Conservation (phyloP, 768 basidiomycete genomes). For the Suillus spraguei region DNA sequence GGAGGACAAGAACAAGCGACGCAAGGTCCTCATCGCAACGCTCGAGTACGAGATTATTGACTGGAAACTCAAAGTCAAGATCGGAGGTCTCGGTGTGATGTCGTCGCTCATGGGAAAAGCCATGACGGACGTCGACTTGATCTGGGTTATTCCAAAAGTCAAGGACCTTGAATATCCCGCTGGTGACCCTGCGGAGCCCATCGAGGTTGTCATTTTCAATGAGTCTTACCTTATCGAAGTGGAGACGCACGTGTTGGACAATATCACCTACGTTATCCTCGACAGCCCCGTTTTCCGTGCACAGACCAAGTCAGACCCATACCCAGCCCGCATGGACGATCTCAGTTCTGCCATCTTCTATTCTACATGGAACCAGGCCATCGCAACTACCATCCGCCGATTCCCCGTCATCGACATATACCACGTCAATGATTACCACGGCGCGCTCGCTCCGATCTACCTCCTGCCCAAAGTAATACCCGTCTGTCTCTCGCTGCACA, state of each 20-base stretch:
- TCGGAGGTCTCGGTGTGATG: conserved; percentile 98
- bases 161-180: conserved; percentile 92
- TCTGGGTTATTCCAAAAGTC: conserved; percentile 95
- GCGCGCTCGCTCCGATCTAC: conserved; percentile 88
- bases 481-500: conserved; percentile 90
- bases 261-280: conserved; percentile 93
- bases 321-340: conserved; percentile 97
- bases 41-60: conserved; percentile 97
- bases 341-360: conserved; percentile 96
- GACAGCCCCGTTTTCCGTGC: conserved; percentile 97
- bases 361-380: conserved; percentile 97
- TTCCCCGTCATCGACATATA: conserved; percentile 90
- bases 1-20: conserved; percentile 86
- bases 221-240: conserved; percentile 96
- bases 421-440: conserved; percentile 95
- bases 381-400: conserved; percentile 88
- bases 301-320: conserved; percentile 94
- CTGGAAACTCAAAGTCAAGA: conserved; percentile 98
- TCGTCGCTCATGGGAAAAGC: conserved; percentile 97
- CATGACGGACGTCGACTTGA: conserved; percentile 93
- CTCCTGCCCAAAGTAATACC: conserved; percentile 91
- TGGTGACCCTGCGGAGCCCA: conserved; percentile 90
- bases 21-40: conserved; percentile 90
- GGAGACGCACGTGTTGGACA: conserved; percentile 90
- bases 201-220: conserved; percentile 95